Percentiles rank a stretch among this genome's conserved stretches.
Evolutionary conservation across 176 grass and related monocot genomes (phyloP).

Genomic region (Paspalum notatum): DNA sequence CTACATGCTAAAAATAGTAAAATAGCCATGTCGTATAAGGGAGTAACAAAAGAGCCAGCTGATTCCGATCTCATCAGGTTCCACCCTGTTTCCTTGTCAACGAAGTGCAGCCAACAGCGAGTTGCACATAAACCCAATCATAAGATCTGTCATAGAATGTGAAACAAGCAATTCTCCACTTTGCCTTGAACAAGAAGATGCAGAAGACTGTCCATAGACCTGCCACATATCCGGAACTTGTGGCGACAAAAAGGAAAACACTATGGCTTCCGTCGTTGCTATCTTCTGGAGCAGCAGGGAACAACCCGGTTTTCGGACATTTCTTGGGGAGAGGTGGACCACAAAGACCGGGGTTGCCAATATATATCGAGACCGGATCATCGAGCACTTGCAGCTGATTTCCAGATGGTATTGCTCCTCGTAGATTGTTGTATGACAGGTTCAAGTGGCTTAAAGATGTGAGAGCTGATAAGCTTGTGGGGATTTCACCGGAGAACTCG

Average conservation of each 20-base stretch:
- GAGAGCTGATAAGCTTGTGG: constrained; percentile 3
- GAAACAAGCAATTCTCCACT: constrained; percentile 23
- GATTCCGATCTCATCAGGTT: background rate
- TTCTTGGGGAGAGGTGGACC: constrained; percentile 25
- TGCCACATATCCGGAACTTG: background rate
- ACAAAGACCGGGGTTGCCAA: constrained; percentile 37
- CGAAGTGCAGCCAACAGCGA: background rate
- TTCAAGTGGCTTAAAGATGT: constrained; percentile 6
- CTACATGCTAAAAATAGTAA: too few relatives aligned
- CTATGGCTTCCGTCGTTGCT: background rate
- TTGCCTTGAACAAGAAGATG: background rate
- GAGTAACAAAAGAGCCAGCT: background rate
- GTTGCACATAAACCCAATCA: constrained; percentile 31
- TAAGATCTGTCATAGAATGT: background rate
- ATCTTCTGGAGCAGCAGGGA: background rate
- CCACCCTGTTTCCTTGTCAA: background rate
- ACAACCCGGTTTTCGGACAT: background rate
- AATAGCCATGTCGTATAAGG: too few relatives aligned
- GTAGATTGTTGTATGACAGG: constrained; percentile 22
- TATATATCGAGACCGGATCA: background rate
- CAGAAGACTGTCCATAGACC: constrained; percentile 32
- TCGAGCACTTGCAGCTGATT: constrained; percentile 25
- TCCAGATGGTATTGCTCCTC: constrained; percentile 3
- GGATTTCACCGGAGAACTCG: background rate
- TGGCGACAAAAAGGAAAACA: background rate